Evolutionary conservation across 2,329 filamentous ascomycete species (phyloP).

Genomic region (Alternaria hordeiaustralica): DNA sequence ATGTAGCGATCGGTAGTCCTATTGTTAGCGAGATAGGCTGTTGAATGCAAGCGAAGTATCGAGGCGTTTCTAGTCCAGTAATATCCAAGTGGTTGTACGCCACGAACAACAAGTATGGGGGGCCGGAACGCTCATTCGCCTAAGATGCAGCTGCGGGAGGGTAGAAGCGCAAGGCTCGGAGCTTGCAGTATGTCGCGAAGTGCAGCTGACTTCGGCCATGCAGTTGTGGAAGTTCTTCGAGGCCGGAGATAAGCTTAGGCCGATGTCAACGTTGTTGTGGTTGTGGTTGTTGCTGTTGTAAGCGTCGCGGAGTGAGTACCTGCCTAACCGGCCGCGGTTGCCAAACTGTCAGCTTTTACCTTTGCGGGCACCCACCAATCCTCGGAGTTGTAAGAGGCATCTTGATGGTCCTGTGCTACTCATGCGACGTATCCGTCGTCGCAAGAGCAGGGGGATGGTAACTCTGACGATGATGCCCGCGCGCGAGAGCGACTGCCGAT

Average conservation of each 20-base stretch:
- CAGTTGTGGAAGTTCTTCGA: background rate
- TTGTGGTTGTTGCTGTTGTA: background rate
- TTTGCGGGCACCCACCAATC: background rate
- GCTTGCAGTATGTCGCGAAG: background rate
- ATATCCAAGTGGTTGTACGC: background rate
- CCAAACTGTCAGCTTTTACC: background rate
- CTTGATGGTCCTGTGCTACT: background rate
- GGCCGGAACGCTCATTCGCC: background rate
- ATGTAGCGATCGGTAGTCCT: background rate
- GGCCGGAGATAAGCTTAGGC: background rate
- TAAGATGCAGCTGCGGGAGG: background rate
- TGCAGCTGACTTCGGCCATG: background rate
- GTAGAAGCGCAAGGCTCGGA: background rate
- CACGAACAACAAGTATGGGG: background rate
- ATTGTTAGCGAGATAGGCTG: constrained; percentile 10
- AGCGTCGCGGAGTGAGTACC: background rate
- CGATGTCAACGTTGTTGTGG: background rate
- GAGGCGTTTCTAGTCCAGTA: constrained; percentile 3
- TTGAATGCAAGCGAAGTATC: constrained; percentile 7
- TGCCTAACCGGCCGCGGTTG: background rate
- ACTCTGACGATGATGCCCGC: background rate
- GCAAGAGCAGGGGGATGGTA: background rate
- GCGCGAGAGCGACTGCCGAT: background rate
- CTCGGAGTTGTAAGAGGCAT: background rate
- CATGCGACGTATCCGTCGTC: background rate